These are phyloP conservation scores for Russula vinacea DNA, from an alignment of 768 basidiomycete species.

Conservation along the genomic window DNA sequence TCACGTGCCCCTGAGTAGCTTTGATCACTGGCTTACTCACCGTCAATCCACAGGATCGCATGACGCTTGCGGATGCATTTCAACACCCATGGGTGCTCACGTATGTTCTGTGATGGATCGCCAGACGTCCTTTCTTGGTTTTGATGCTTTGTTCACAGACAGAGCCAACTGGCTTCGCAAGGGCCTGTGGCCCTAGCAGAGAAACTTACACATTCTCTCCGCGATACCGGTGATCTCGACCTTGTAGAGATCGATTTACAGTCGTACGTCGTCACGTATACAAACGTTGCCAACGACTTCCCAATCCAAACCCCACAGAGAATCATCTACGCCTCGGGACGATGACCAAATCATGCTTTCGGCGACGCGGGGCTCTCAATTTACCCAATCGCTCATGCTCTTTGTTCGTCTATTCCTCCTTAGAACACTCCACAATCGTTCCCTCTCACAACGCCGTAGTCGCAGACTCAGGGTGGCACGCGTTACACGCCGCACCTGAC, in stretches of 20 bases:
- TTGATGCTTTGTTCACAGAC: conserved; percentile 40
- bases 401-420: conserved; percentile 57
- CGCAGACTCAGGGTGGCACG: conserved; percentile 74
- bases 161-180: conserved; percentile 62
- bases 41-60: conserved; percentile 62
- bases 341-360: conserved; percentile 61
- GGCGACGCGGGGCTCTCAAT: conserved; percentile 58
- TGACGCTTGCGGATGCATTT: conserved; percentile 57
- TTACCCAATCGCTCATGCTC: conserved; percentile 75
- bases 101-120: conserved; percentile 36
- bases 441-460: conserved; percentile 44
- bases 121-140: neutral
- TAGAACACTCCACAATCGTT: neutral
- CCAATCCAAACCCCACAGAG: conserved; percentile 28
- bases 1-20: conserved; percentile 45
- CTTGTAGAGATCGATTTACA: conserved; percentile 59
- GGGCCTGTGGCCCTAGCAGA: conserved; percentile 58
- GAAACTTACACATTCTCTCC: conserved; percentile 64
- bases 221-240: conserved; percentile 69
- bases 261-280: conserved; percentile 34
- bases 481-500: conserved; percentile 75
- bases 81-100: conserved; percentile 73
- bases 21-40: conserved; percentile 73
- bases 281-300: neutral
- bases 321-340: conserved; percentile 46